phyloP scores from a whole-genome alignment of 306 rosid genomes.

The Lithocarpus polystachyus region DNA sequence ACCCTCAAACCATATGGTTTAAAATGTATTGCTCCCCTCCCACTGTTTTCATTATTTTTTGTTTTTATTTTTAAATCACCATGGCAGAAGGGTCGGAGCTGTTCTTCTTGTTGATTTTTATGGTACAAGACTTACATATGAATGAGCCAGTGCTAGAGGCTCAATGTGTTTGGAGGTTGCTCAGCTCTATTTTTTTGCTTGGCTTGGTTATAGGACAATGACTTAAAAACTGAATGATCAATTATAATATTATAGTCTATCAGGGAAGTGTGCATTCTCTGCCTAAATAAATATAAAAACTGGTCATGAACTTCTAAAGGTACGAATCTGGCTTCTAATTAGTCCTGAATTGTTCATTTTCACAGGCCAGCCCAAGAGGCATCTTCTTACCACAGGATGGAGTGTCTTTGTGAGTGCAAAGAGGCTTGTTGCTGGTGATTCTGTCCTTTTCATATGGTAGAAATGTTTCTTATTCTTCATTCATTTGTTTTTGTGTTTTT shows the following conservation, averaged over 20 bases:
- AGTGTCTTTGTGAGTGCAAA: conserved; percentile 74
- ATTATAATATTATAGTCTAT: neutral
- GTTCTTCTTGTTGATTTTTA: neutral
- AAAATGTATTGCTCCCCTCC: no score
- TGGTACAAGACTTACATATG: neutral
- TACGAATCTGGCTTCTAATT: conserved; percentile 11
- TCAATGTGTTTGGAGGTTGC: neutral
- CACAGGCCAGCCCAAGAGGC: conserved; percentile 80
- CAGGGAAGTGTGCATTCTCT: neutral
- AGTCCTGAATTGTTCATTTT: neutral
- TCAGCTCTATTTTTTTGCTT: neutral
- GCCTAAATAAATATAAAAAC: neutral
- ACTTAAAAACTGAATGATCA: neutral
- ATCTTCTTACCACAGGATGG: conserved; percentile 81
- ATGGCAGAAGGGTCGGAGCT: neutral
- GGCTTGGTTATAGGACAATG: neutral
- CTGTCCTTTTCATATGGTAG: conserved; percentile 73
- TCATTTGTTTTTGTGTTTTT: neutral
- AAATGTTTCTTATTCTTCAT: conserved; percentile 1
- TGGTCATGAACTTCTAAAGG: neutral
- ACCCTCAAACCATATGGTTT: no score
- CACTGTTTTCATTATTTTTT: no score
- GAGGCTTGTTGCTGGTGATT: conserved; percentile 79
- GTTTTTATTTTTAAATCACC: neutral
- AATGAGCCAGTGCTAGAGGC: neutral